phyloP scores from a whole-genome alignment of 2,329 filamentous ascomycete species.

The Tricladium varicosporioides region DNA sequence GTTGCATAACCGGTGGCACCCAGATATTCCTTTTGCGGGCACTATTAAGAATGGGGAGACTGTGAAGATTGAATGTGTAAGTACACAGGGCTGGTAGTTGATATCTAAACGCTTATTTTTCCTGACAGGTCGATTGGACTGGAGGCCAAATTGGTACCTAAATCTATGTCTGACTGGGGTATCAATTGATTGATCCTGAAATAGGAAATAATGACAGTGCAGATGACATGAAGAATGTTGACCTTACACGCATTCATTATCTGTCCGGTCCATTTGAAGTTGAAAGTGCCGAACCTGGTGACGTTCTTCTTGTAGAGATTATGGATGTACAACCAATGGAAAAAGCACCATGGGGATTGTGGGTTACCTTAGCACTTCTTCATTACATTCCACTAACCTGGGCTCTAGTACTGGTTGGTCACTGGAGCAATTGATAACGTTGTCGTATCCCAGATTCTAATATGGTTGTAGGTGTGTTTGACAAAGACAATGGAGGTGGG shows the following conservation, averaged over 20 bases:
- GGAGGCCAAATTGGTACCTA: slow-evolving; percentile 77
- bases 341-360: slow-evolving; percentile 90
- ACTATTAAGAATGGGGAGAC: slow-evolving; percentile 80
- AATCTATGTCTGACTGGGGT: not conserved
- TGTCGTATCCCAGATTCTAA: not conserved
- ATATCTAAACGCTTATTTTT: not conserved
- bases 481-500: slow-evolving; percentile 78
- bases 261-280: slow-evolving; percentile 87
- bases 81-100: slow-evolving; percentile 29
- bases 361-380: no score
- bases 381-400: slow-evolving; percentile 11
- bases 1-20: slow-evolving; percentile 89
- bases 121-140: slow-evolving; percentile 46
- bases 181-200: not conserved
- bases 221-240: slow-evolving; percentile 83
- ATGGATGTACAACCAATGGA: slow-evolving; percentile 89
- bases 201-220: slow-evolving; percentile 78
- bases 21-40: slow-evolving; percentile 73
- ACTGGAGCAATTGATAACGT: not conserved
- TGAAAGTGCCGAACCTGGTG: slow-evolving; percentile 79
- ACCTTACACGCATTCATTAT: slow-evolving; percentile 83
- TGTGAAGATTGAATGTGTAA: slow-evolving; percentile 83
- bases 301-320: slow-evolving; percentile 78
- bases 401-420: slow-evolving; percentile 22
- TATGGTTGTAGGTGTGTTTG: slow-evolving; percentile 49